phyloP scores from a whole-genome alignment of 371 early-diverging fungal genomes.

The Rhizopus stolonifer region DNA sequence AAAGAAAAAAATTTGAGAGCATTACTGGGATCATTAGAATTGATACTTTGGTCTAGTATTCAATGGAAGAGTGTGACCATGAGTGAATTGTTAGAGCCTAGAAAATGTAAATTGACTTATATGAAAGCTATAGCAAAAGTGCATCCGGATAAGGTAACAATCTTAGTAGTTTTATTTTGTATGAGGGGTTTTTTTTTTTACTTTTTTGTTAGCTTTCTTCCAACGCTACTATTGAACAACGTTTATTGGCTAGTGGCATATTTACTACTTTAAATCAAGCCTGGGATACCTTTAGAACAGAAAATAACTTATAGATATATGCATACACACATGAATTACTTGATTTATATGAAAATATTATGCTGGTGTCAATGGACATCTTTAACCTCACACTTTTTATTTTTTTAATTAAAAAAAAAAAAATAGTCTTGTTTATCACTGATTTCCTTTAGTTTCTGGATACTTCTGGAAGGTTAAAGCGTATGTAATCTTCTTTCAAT shows the following conservation, averaged over 20 bases:
- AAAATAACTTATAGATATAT: conserved; percentile 24
- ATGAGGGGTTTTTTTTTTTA: neutral
- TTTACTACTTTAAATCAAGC: conserved; percentile 90
- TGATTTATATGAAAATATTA: too few species aligned
- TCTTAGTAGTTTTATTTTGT: too few species aligned
- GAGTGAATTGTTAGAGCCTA: conserved; percentile 81
- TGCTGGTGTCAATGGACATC: too few species aligned
- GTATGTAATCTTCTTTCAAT: too few species aligned
- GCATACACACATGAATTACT: too few species aligned
- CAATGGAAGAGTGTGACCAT: conserved; percentile 77
- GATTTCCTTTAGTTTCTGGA: too few species aligned
- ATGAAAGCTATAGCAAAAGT: conserved; percentile 91
- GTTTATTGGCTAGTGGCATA: conserved; percentile 82
- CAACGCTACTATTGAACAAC: conserved; percentile 74
- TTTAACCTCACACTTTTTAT: too few species aligned
- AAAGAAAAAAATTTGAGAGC: conserved; percentile 92
- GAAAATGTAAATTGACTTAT: conserved; percentile 88
- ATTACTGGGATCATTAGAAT: conserved; percentile 79
- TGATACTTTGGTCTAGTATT: conserved; percentile 75
- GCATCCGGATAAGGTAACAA: conserved; percentile 92
- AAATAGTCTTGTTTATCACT: too few species aligned
- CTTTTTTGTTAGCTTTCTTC: conserved; percentile 40
- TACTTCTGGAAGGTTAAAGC: too few species aligned
- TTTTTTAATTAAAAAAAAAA: too few species aligned
- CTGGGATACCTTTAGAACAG: conserved; percentile 79